Percentiles rank a stretch among this genome's conserved stretches.
Evolutionary conservation across 2,329 filamentous ascomycete species (phyloP).

Genomic region (Fusarium secorum): DNA sequence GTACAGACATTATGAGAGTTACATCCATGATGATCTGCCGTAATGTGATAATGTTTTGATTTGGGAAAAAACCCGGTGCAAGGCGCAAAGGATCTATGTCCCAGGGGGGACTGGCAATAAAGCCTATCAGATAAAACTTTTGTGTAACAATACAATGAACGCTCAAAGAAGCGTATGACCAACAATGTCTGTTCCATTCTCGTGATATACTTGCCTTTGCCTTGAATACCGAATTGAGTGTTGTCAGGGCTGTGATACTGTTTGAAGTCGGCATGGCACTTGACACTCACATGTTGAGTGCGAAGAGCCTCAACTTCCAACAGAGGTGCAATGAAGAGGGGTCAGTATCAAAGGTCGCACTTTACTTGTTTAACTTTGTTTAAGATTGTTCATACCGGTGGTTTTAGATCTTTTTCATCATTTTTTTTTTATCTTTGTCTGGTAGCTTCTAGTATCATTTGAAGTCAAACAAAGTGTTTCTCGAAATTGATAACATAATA

Average conservation of each 20-base stretch:
- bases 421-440: too few species aligned
- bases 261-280: not conserved
- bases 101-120: conserved; percentile 24
- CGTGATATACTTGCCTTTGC: not conserved
- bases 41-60: conserved; percentile 26
- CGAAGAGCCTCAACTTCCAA: rapidly evolving
- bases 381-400: not conserved
- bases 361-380: too few species aligned
- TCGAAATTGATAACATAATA: too few species aligned
- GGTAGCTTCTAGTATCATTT: not conserved
- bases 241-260: rapidly evolving
- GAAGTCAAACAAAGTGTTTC: not conserved
- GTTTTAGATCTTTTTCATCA: not conserved
- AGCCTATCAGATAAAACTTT: conserved; percentile 22
- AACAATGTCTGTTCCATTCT: not conserved
- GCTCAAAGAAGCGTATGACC: conserved; percentile 31
- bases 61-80: conserved; percentile 12
- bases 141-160: conserved; percentile 39
- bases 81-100: conserved; percentile 36
- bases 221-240: not conserved
- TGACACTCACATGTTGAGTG: not conserved
- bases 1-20: conserved; percentile 13
- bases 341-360: not conserved
- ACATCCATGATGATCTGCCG: conserved; percentile 33
- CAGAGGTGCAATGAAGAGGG: too few species aligned